Percentiles rank a stretch among this genome's conserved stretches.
phyloP scores from a whole-genome alignment of 345 rosid species.

The Lenwebbia sp. region DNA sequence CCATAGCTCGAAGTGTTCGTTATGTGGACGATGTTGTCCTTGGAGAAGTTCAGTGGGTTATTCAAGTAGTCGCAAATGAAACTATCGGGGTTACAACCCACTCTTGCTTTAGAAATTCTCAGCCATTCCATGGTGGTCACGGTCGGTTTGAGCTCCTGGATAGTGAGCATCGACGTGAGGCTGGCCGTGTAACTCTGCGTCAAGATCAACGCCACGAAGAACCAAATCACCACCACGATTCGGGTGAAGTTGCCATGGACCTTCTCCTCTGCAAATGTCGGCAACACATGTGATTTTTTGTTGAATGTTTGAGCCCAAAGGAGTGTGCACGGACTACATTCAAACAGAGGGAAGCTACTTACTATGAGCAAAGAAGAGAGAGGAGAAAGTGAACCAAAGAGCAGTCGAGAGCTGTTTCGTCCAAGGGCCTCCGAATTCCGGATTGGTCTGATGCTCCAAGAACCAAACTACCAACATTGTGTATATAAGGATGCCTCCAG shows the following conservation, averaged over 20 bases:
- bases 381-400: conserved; percentile 31
- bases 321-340: neutral
- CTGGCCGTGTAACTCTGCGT: conserved; percentile 43
- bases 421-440: conserved; percentile 22
- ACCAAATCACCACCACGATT: conserved; percentile 37
- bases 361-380: conserved; percentile 46
- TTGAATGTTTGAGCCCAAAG: neutral
- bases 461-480: conserved; percentile 36
- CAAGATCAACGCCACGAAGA: conserved; percentile 34
- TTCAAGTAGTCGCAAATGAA: conserved; percentile 21
- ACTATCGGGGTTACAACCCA: conserved; percentile 30
- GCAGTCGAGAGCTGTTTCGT: conserved; percentile 23
- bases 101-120: conserved; percentile 6
- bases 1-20: neutral
- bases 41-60: conserved; percentile 6
- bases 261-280: conserved; percentile 24
- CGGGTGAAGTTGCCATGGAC: conserved; percentile 24
- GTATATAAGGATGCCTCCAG: conserved; percentile 21
- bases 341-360: conserved; percentile 3
- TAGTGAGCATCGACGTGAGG: conserved; percentile 35
- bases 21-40: conserved; percentile 6
- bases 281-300: neutral
- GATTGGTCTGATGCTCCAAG: conserved; percentile 24
- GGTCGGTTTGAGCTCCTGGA: conserved; percentile 15
- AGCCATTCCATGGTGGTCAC: conserved; percentile 17